Conservation (phyloP, 192 early-diverging fungal genomes). For the Backusella australiensis region DNA sequence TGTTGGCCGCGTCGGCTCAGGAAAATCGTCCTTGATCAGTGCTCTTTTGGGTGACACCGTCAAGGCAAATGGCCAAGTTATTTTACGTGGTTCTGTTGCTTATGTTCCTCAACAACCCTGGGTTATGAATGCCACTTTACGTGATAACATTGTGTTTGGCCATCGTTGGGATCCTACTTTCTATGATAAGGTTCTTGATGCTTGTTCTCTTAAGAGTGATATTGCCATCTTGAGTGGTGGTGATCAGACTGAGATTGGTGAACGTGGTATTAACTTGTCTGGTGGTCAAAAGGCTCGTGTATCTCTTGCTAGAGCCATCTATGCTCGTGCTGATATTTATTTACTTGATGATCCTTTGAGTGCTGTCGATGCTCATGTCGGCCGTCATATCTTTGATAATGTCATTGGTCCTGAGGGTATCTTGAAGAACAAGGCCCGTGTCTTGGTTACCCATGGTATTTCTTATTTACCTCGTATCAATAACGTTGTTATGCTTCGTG, state of each 20-base stretch:
- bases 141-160: constrained; percentile 94
- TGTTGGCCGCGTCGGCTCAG: constrained; percentile 50
- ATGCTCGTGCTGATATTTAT: constrained; percentile 87
- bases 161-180: constrained; percentile 69
- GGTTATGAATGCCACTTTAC: constrained; percentile 94
- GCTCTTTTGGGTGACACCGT: constrained; percentile 90
- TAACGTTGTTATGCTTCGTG: constrained; percentile 66
- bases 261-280: constrained; percentile 86
- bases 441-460: constrained; percentile 84
- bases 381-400: constrained; percentile 79
- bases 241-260: constrained; percentile 92
- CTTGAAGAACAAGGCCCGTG: constrained; percentile 70
- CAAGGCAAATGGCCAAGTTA: constrained; percentile 60
- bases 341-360: constrained; percentile 67
- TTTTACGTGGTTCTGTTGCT: constrained; percentile 61
- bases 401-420: constrained; percentile 88
- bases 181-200: constrained; percentile 69
- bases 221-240: constrained; percentile 81
- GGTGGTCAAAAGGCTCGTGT: constrained; percentile 89
- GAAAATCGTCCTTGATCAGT: constrained; percentile 72
- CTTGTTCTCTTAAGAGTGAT: constrained; percentile 89
- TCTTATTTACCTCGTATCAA: constrained; percentile 70
- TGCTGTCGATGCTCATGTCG: constrained; percentile 66
- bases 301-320: constrained; percentile 74
- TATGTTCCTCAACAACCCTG: constrained; percentile 85